phyloP scores from a whole-genome alignment of 2,329 filamentous ascomycete genomes.

The Aspergillus fumigatus region DNA sequence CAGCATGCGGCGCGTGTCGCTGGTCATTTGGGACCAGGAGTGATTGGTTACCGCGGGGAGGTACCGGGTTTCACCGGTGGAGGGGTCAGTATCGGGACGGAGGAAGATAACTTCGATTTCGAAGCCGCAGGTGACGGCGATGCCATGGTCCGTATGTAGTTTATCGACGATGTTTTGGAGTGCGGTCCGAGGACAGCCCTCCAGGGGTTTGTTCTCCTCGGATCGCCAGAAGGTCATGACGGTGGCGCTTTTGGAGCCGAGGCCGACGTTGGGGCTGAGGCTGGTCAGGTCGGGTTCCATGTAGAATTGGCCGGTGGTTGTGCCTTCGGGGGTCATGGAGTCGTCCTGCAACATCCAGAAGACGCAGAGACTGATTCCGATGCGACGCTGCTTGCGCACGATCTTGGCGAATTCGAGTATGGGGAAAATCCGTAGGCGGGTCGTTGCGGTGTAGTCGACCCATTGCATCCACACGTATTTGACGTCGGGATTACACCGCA shows the following conservation, averaged over 20 bases:
- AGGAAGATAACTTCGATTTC: conserved; percentile 78
- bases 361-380: conserved; percentile 61
- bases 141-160: conserved; percentile 48
- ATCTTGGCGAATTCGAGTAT: conserved; percentile 52
- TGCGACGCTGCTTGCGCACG: conserved; percentile 43
- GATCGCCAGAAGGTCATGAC: conserved; percentile 64
- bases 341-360: conserved; percentile 68
- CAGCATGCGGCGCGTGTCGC: conserved; percentile 54
- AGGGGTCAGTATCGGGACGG: conserved; percentile 38
- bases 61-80: conserved; percentile 26
- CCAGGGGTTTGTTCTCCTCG: conserved; percentile 47
- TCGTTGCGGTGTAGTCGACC: conserved; percentile 70
- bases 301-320: conserved; percentile 61
- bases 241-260: conserved; percentile 55
- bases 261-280: conserved; percentile 54
- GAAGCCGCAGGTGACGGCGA: conserved; percentile 67
- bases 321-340: conserved; percentile 46
- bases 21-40: conserved; percentile 64
- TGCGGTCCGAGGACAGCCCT: conserved; percentile 62
- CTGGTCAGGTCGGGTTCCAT: conserved; percentile 63
- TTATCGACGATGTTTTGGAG: conserved; percentile 53
- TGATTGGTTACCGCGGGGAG: conserved; percentile 58
- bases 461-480: conserved; percentile 72
- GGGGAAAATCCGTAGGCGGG: conserved; percentile 64
- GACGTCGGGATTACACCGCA: conserved; percentile 47